Percentiles rank a stretch among this genome's conserved stretches.
Conservation (phyloP, 345 rosid species). For the Citrus maxima region DNA sequence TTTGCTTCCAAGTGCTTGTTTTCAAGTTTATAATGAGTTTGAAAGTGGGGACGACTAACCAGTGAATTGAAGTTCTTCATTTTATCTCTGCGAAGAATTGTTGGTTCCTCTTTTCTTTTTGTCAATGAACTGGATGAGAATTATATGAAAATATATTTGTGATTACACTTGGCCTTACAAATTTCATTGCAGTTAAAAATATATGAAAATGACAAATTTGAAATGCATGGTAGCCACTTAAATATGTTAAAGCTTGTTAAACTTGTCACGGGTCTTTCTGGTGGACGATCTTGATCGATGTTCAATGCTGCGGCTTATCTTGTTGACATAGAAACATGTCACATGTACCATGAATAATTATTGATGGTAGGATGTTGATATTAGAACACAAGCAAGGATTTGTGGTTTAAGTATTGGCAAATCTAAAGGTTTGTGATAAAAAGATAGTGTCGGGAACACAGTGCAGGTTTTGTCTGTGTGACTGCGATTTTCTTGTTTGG, state of each 20-base stretch:
- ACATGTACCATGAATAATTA: not conserved
- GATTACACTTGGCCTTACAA: not conserved
- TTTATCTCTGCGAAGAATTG: not conserved
- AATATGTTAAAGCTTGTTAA: not conserved
- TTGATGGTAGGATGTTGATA: not conserved
- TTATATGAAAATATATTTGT: not conserved
- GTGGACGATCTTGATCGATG: not conserved
- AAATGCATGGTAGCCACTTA: not conserved
- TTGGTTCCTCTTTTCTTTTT: not conserved
- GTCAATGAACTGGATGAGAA: not conserved
- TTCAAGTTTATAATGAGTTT: not conserved
- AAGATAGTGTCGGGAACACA: not conserved
- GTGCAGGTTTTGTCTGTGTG: not conserved
- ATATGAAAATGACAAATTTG: not conserved
- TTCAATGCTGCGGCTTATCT: not conserved
- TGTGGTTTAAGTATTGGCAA: not conserved
- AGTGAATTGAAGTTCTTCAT: not conserved
- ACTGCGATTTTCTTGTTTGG: not conserved
- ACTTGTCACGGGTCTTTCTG: not conserved
- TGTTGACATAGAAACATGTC: not conserved
- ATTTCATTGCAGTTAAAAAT: not conserved
- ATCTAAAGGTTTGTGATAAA: not conserved
- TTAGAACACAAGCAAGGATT: not conserved
- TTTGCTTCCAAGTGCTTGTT: not conserved
- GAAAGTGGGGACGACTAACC: not conserved